Base-by-base conservation (phyloP, 2,329 filamentous ascomycete species). In the Xylaria hypoxylon region DNA sequence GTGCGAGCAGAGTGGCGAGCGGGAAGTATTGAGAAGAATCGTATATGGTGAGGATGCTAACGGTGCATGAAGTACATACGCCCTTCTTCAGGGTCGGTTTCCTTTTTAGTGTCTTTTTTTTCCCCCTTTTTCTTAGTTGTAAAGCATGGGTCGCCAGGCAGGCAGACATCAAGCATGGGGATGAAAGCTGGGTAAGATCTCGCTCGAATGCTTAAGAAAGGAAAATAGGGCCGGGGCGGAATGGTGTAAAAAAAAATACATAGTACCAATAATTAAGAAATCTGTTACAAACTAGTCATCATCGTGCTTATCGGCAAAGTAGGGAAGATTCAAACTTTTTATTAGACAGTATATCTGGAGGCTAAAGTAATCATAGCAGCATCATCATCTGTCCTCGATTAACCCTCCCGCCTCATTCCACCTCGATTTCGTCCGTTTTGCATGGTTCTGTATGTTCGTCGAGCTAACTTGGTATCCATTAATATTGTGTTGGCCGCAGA, bases 1-100 rank as follows among this genome's bases (percentile, higher is more conserved):
- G 69, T 71, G 69, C 45, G 69, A 71, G 51, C 69, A 71, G 65
- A 71, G 69, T 28, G 69, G 69, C 10, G 69, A 71, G 63, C 57
- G 59, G n/a, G 69, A 71, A 2, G 44, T 63, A 1, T 42, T 71
- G n/a, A 57, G 65, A 19, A 59, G 57, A 35, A 69, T 72, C 26
- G 64, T 69, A 35, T 70, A 67, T 50, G 59, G 65, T 7, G 61
- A 70, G 33, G 53, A 53, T 8, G 15, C 33, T 5, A n/a, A 50
- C 13, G 45, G 13, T 19, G 26, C 35, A 44, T 63, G 3, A 40
- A 35, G 11, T 53, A 55, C 19, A 48, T 22, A 8, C 13, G 2
- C 26, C 8, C n/a, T n/a, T 58, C 15, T 26, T 11, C 15, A 5
- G 24, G 22, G 31, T 15, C 38, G 31, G 35, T 28, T 42, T 15